phyloP scores from a whole-genome alignment of 768 basidiomycete species.

The Imleria badia region DNA sequence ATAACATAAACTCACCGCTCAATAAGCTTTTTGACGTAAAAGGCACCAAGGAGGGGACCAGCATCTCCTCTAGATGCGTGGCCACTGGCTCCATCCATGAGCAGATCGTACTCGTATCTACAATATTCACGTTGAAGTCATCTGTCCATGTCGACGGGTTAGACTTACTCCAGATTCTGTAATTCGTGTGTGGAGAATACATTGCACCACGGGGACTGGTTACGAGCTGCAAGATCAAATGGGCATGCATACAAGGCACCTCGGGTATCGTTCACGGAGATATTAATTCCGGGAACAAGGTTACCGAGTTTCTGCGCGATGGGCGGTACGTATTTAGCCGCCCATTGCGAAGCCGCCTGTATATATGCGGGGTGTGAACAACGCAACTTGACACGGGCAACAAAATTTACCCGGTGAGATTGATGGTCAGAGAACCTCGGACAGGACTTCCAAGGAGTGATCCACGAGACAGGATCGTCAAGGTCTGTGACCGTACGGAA shows the following conservation, averaged over 20 bases:
- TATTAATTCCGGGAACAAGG: constrained; percentile 33
- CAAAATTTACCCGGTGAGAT: constrained; percentile 4
- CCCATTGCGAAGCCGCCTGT: constrained; percentile 31
- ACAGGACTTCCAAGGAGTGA: constrained; percentile 43
- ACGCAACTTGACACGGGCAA: not conserved
- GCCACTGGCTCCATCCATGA: constrained; percentile 39
- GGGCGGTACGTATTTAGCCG: constrained; percentile 33
- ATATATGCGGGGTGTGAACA: not conserved
- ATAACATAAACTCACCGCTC: constrained; percentile 30
- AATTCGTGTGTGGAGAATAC: constrained; percentile 38
- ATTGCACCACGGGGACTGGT: constrained; percentile 41
- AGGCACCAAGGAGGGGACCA: constrained; percentile 38
- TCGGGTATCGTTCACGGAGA: constrained; percentile 36
- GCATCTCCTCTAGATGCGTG: constrained; percentile 31
- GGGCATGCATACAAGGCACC: constrained; percentile 45
- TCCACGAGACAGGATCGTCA: constrained; percentile 38
- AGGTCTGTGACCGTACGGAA: constrained; percentile 36
- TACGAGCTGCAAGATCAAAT: constrained; percentile 39
- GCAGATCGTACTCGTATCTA: constrained; percentile 42
- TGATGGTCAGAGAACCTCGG: constrained; percentile 13
- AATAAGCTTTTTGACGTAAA: constrained; percentile 40
- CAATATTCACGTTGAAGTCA: not conserved
- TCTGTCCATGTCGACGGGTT: not conserved
- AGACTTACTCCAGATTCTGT: constrained; percentile 35
- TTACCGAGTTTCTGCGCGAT: constrained; percentile 37